Evolutionary conservation across 176 grass and related monocot species (phyloP).

Genomic region (Aegilops longissima): DNA sequence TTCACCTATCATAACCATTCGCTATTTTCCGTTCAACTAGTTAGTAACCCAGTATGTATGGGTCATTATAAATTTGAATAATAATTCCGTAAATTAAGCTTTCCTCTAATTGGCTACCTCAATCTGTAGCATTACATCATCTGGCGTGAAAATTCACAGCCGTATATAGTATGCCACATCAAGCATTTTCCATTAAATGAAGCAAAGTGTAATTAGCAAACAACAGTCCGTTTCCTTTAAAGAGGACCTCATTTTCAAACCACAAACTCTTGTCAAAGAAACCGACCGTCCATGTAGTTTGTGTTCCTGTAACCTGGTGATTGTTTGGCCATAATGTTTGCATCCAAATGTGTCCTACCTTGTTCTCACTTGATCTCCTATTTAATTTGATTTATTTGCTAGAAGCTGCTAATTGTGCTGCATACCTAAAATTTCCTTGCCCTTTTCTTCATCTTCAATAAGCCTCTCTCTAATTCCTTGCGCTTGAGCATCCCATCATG

Average conservation of each 20-base stretch:
- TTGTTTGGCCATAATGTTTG: not conserved
- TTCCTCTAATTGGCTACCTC: not conserved
- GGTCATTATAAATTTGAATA: not conserved
- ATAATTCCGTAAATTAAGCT: not conserved
- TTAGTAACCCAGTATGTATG: not conserved
- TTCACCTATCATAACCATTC: slow-evolving; percentile 10
- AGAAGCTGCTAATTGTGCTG: not conserved
- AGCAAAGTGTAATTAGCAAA: not conserved
- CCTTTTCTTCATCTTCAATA: not conserved
- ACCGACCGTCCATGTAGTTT: not conserved
- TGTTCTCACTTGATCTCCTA: not conserved
- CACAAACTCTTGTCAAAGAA: not conserved
- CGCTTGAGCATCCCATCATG: not conserved
- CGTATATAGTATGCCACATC: not conserved
- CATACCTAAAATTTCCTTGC: not conserved
- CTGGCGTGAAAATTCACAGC: not conserved
- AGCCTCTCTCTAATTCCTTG: not conserved
- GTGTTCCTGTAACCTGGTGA: not conserved
- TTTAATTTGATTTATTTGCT: not conserved
- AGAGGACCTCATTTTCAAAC: not conserved
- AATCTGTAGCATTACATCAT: not conserved
- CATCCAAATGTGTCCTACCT: not conserved
- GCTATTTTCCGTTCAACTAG: slow-evolving; percentile 2
- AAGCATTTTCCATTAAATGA: not conserved
- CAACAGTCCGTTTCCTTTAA: not conserved